These are phyloP conservation scores for Saccharomycopsis sp. DNA, from an alignment of 805 yeast species.

Conservation along the genomic window DNA sequence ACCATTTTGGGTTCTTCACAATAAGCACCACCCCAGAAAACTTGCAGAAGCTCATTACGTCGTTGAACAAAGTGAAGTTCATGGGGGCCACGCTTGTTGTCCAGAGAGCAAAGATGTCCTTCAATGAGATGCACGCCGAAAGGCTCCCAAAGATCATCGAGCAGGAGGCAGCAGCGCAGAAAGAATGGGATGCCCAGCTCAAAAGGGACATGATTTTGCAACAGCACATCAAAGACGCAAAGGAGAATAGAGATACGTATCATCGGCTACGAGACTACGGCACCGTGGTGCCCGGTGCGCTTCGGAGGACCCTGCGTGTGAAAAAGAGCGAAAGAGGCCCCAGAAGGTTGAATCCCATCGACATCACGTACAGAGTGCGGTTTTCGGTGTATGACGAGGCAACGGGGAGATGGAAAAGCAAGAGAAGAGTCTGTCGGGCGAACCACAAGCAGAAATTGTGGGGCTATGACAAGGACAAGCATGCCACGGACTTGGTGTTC, in stretches of 20 bases:
- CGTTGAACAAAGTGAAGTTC: slow-evolving; percentile 63
- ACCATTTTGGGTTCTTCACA: slow-evolving; percentile 58
- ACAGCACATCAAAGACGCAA: slow-evolving; percentile 26
- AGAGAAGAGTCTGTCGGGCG: slow-evolving; percentile 8
- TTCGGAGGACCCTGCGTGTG: slow-evolving; percentile 44
- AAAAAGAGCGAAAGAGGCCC: slow-evolving; percentile 34
- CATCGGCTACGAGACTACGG: slow-evolving; percentile 30
- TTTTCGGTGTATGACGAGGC: slow-evolving; percentile 49
- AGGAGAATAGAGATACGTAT: slow-evolving; percentile 32
- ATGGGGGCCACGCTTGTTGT: slow-evolving; percentile 64
- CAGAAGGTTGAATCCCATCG: slow-evolving; percentile 29
- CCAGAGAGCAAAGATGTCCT: slow-evolving; percentile 53
- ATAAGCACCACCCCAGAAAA: slow-evolving; percentile 40
- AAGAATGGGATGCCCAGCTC: slow-evolving; percentile 24
- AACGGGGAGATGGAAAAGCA: slow-evolving; percentile 38
- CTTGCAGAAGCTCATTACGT: slow-evolving; percentile 40
- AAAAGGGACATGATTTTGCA: slow-evolving; percentile 20
- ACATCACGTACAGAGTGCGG: slow-evolving; percentile 56
- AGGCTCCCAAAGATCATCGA: slow-evolving; percentile 33
- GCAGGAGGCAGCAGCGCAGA: slow-evolving; percentile 37
- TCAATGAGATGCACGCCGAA: slow-evolving; percentile 21
- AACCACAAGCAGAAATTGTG: slow-evolving; percentile 64
- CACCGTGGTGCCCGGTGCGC: slow-evolving; percentile 40
- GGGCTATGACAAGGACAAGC: slow-evolving; percentile 75
- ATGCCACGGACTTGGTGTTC: slow-evolving; percentile 52